Evolutionary conservation across 768 basidiomycete genomes (phyloP).

Genomic region (Pisolithus microcarpus): DNA sequence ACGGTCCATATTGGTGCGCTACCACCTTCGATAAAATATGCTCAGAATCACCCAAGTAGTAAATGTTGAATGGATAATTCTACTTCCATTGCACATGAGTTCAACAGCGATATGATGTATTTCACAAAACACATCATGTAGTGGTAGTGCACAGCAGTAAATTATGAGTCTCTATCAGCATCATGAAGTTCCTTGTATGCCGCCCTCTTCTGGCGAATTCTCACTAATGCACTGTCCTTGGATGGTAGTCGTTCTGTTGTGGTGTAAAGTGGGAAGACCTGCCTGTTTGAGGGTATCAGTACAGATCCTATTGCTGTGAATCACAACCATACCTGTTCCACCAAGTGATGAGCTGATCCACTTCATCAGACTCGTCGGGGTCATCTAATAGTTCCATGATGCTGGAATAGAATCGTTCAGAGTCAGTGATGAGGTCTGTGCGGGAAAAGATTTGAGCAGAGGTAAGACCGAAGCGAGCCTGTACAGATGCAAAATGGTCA

Average conservation of each 20-base stretch:
- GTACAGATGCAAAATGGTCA: not conserved
- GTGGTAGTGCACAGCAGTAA: too few species aligned
- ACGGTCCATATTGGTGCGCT: too few species aligned
- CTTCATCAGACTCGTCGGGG: conserved; percentile 14
- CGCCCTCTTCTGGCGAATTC: not conserved
- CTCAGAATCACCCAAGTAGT: too few species aligned
- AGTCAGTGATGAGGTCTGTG: conserved; percentile 17
- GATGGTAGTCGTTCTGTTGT: not conserved
- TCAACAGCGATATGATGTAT: too few species aligned
- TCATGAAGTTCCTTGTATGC: not conserved
- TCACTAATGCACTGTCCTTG: conserved; percentile 5
- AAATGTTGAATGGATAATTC: too few species aligned
- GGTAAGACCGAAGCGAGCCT: conserved; percentile 14
- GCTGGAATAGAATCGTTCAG: conserved; percentile 17
- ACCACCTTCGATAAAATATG: too few species aligned
- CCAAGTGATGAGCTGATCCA: conserved; percentile 11
- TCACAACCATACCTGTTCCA: conserved; percentile 11
- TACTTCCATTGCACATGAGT: too few species aligned
- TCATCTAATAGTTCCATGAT: conserved; percentile 17
- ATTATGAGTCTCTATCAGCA: too few species aligned
- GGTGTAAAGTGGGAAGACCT: conserved; percentile 5
- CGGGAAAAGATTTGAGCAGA: conserved; percentile 12
- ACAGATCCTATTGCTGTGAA: not conserved
- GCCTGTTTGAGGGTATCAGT: conserved; percentile 1
- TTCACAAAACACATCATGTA: too few species aligned